Evolutionary conservation across 2,329 filamentous ascomycete genomes (phyloP).

Genomic region (Talaromyces sp.): DNA sequence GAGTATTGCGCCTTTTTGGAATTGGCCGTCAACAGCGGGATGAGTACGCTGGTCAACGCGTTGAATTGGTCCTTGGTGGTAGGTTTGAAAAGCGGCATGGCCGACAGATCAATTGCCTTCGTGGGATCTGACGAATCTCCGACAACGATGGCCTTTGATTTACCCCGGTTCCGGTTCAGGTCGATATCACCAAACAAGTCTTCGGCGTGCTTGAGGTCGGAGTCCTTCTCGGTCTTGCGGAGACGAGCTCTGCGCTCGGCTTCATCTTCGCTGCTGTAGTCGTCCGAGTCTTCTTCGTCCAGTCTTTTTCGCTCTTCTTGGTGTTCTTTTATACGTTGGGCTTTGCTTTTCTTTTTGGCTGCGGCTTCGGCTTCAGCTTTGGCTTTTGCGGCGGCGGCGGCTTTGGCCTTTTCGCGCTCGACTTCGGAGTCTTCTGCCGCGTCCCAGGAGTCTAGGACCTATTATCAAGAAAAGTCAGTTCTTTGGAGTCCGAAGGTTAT

Average conservation of each 20-base stretch:
- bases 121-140: constrained; percentile 67
- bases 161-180: constrained; percentile 61
- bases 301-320: constrained; percentile 58
- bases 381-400: constrained; percentile 77
- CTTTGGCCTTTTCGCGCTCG: constrained; percentile 90
- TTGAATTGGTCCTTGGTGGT: constrained; percentile 81
- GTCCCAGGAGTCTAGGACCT: constrained; percentile 96
- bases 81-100: constrained; percentile 82
- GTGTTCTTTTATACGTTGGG: constrained; percentile 77
- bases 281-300: constrained; percentile 43
- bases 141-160: constrained; percentile 59
- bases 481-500: too few relatives aligned
- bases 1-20: constrained; percentile 85
- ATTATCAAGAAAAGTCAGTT: neutral
- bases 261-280: constrained; percentile 63
- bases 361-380: constrained; percentile 85
- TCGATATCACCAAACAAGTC: constrained; percentile 79
- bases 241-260: constrained; percentile 68
- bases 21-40: constrained; percentile 69
- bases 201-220: constrained; percentile 82
- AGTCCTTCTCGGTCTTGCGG: constrained; percentile 73
- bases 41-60: constrained; percentile 69
- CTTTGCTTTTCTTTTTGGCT: constrained; percentile 84
- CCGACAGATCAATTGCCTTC: constrained; percentile 73
- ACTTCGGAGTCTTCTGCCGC: constrained; percentile 94